Evolutionary conservation across 441 rosid genomes (phyloP).

Genomic region (Euphorbia neoarborescens): DNA sequence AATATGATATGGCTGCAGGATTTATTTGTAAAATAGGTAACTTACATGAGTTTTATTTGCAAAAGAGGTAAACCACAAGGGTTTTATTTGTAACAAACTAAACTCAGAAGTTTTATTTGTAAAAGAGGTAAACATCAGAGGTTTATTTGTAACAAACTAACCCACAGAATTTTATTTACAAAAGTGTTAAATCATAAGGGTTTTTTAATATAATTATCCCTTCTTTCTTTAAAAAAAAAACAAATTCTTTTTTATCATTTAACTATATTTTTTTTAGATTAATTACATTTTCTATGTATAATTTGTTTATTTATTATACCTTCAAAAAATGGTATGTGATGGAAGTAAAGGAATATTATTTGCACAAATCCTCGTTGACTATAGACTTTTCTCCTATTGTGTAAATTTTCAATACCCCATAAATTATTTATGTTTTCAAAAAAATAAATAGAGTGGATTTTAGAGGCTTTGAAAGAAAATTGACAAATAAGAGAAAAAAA

Average conservation of each 20-base stretch:
- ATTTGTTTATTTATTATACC: not conserved
- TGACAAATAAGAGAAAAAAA: not conserved
- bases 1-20: too few relatives aligned
- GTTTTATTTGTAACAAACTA: too few relatives aligned
- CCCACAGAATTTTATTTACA: too few relatives aligned
- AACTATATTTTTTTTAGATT: not conserved
- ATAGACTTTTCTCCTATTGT: slow-evolving; percentile 32
- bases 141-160: too few relatives aligned
- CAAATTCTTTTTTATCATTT: not conserved
- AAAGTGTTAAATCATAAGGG: too few relatives aligned
- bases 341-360: slow-evolving; percentile 20
- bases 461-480: not conserved
- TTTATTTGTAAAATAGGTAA: too few relatives aligned
- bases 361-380: slow-evolving; percentile 27
- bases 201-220: too few relatives aligned
- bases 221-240: too few relatives aligned
- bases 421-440: not conserved
- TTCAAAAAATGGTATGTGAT: not conserved
- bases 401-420: slow-evolving; percentile 15
- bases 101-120: too few relatives aligned
- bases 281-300: not conserved
- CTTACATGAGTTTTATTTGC: too few relatives aligned
- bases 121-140: too few relatives aligned
- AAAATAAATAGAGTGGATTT: not conserved
- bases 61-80: too few relatives aligned